These are phyloP conservation scores for Pleomassaria siparia DNA, from an alignment of 2,329 filamentous ascomycete genomes.

Conservation along the genomic window DNA sequence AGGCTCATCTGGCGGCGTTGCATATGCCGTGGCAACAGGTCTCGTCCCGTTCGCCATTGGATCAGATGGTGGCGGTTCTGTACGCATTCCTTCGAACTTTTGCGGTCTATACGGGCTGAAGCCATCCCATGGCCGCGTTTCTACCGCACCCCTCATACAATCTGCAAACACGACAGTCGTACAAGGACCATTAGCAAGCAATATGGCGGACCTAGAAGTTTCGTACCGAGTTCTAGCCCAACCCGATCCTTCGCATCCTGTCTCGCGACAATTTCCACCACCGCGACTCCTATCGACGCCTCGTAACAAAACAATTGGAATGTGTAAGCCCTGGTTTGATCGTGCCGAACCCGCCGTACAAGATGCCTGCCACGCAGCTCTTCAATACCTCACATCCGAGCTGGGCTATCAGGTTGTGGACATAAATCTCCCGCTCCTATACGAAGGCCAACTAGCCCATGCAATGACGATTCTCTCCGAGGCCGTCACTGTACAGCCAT, in stretches of 20 bases:
- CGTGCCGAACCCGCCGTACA: slow-evolving; percentile 66
- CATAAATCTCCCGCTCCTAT: slow-evolving; percentile 66
- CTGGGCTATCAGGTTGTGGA: slow-evolving; percentile 60
- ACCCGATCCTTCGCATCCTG: slow-evolving; percentile 65
- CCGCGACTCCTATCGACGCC: slow-evolving; percentile 48
- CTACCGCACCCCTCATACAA: slow-evolving; percentile 59
- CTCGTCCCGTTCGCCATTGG: slow-evolving; percentile 75
- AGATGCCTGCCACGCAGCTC: slow-evolving; percentile 60
- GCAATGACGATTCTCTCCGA: slow-evolving; percentile 76
- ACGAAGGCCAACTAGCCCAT: slow-evolving; percentile 75
- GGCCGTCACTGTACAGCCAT: slow-evolving; percentile 54
- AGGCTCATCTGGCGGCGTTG: slow-evolving; percentile 77
- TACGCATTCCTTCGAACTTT: slow-evolving; percentile 61
- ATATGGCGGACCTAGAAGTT: slow-evolving; percentile 73
- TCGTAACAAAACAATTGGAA: slow-evolving; percentile 64
- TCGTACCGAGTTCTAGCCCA: slow-evolving; percentile 80
- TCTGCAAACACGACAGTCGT: slow-evolving; percentile 66
- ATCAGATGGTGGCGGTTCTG: slow-evolving; percentile 65
- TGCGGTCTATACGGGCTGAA: slow-evolving; percentile 85
- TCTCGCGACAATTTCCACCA: slow-evolving; percentile 65
- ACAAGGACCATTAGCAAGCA: slow-evolving; percentile 73
- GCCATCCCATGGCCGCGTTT: slow-evolving; percentile 70
- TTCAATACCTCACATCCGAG: slow-evolving; percentile 59
- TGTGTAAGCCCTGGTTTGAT: slow-evolving; percentile 69
- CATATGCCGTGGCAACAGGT: slow-evolving; percentile 68